Conservation (phyloP, 805 yeast species). For the Peterozyma toletana region DNA sequence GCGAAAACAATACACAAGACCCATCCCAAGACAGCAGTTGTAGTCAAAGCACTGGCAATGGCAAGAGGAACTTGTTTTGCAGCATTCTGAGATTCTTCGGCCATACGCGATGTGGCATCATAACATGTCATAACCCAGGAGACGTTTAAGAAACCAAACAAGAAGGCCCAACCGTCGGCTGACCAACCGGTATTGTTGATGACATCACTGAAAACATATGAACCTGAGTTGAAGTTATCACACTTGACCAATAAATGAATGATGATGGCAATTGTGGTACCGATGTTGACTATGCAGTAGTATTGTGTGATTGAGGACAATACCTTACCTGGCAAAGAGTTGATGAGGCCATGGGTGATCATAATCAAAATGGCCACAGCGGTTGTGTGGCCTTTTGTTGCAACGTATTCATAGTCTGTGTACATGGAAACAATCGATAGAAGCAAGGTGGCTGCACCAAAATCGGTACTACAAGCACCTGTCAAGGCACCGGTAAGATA, state of each 20-base stretch:
- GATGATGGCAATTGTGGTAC: conserved; percentile 41
- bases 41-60: conserved; percentile 45
- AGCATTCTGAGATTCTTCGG: conserved; percentile 50
- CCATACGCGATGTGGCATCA: conserved; percentile 48
- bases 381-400: conserved; percentile 36
- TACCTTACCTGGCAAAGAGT: conserved; percentile 44
- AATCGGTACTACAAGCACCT: conserved; percentile 45
- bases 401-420: conserved; percentile 26
- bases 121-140: conserved; percentile 56
- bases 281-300: conserved; percentile 42
- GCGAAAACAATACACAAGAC: conserved; percentile 38
- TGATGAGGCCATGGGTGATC: conserved; percentile 38
- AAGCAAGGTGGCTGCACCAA: conserved; percentile 43
- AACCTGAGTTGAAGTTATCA: conserved; percentile 34
- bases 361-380: conserved; percentile 46
- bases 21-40: conserved; percentile 44
- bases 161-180: conserved; percentile 46
- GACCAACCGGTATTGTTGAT: conserved; percentile 45
- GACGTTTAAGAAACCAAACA: conserved; percentile 50
- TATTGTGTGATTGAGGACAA: conserved; percentile 43
- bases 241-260: conserved; percentile 49
- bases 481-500: conserved; percentile 41
- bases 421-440: conserved; percentile 36
- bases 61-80: conserved; percentile 52
- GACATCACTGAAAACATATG: conserved; percentile 39